phyloP scores from a whole-genome alignment of 2,329 filamentous ascomycete species.

The Aspergillus puulaauensis region DNA sequence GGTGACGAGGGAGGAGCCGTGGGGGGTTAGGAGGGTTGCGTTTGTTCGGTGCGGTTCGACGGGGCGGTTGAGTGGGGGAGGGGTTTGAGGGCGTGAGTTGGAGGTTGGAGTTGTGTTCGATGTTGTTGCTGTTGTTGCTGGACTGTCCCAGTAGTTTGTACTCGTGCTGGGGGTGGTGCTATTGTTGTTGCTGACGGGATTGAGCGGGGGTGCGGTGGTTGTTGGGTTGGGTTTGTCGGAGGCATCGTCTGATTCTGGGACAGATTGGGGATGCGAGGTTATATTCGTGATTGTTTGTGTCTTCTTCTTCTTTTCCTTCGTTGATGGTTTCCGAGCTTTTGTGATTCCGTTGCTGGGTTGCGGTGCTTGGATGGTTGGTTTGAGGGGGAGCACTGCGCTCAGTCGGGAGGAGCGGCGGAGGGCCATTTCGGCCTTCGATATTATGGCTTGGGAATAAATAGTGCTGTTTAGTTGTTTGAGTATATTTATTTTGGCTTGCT shows the following conservation, averaged over 20 bases:
- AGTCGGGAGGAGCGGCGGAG: slow-evolving; percentile 54
- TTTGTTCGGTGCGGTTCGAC: slow-evolving; percentile 50
- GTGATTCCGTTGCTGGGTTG: slow-evolving; percentile 24
- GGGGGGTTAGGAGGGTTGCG: slow-evolving; percentile 49
- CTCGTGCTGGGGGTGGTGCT: slow-evolving; percentile 28
- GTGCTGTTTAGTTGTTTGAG: background rate
- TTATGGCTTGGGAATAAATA: background rate
- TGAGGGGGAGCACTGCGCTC: slow-evolving; percentile 28
- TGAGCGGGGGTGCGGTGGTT: slow-evolving; percentile 1
- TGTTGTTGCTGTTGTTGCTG: slow-evolving; percentile 11
- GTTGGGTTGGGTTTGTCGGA: background rate
- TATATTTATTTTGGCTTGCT: background rate
- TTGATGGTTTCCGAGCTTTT: slow-evolving; percentile 29
- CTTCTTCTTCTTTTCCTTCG: slow-evolving; percentile 22
- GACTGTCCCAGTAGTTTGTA: slow-evolving; percentile 21
- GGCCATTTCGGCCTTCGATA: slow-evolving; percentile 42
- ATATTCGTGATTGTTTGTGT: background rate
- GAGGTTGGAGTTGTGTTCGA: slow-evolving; percentile 18
- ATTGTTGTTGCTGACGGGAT: slow-evolving; percentile 3
- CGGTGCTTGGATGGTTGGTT: slow-evolving; percentile 18
- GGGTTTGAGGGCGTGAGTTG: slow-evolving; percentile 47
- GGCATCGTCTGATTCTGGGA: background rate
- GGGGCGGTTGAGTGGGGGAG: slow-evolving; percentile 44
- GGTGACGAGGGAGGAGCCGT: slow-evolving; percentile 48
- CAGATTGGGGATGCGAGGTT: background rate